A percentile compares a stretch with the other conserved stretches of the same genome.
These are phyloP conservation scores for Hypoxylon crocopeplum DNA, from an alignment of 495 filamentous ascomycete genomes.

Conservation along the genomic window DNA sequence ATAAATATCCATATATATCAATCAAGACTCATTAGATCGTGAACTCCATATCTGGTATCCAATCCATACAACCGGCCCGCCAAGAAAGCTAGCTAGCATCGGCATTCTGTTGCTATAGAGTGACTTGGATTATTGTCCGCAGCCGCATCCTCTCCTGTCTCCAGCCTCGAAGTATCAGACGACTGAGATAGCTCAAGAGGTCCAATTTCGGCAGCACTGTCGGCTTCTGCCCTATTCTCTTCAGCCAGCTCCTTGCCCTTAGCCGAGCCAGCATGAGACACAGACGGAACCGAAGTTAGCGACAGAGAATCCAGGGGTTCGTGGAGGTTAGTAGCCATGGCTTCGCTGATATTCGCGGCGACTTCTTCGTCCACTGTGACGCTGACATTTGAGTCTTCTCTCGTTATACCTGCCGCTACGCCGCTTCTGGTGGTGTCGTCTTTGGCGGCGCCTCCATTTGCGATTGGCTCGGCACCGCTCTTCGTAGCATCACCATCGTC, in stretches of 20 bases:
- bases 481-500: conserved; percentile 11
- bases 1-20: too few species aligned
- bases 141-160: too few species aligned
- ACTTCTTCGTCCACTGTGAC: conserved; percentile 30
- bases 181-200: background rate
- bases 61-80: too few species aligned
- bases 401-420: background rate
- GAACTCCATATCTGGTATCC: too few species aligned
- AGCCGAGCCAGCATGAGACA: conserved; percentile 2
- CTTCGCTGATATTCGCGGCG: conserved; percentile 35
- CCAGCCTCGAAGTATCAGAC: too few species aligned
- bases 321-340: conserved; percentile 35
- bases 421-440: background rate
- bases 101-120: too few species aligned
- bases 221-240: conserved; percentile 15
- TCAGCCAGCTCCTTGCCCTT: conserved; percentile 39
- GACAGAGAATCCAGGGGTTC: conserved; percentile 14
- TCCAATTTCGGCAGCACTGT: background rate
- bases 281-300: conserved; percentile 1
- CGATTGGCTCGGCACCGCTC: too few species aligned
- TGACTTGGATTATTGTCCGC: too few species aligned
- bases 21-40: too few species aligned
- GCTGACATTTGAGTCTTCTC: too few species aligned
- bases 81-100: too few species aligned
- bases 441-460: conserved; percentile 1